A percentile compares a stretch with the other conserved stretches of the same genome.
Evolutionary conservation across 352 stramenopile genomes (phyloP).

Genomic region (Hyaloperonospora brassicae): DNA sequence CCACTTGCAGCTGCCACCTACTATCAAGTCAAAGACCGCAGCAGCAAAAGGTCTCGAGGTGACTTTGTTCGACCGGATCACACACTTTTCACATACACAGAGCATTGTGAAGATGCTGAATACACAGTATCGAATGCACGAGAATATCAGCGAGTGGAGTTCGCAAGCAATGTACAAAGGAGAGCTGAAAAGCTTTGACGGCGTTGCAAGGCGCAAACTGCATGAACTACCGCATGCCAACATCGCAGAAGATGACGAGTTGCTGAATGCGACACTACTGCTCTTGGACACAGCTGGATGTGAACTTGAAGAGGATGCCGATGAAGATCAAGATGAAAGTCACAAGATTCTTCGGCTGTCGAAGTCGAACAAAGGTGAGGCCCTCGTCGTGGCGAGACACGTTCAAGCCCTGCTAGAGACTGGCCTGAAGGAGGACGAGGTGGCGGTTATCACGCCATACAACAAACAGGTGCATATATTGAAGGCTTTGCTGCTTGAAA

Average conservation of each 20-base stretch:
- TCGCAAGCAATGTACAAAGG: slow-evolving; percentile 92
- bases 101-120: slow-evolving; percentile 89
- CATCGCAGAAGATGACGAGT: slow-evolving; percentile 45
- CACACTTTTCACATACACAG: slow-evolving; percentile 48
- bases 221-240: slow-evolving; percentile 63
- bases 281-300: slow-evolving; percentile 93
- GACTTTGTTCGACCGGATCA: slow-evolving; percentile 95
- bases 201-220: slow-evolving; percentile 76
- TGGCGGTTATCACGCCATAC: slow-evolving; percentile 98
- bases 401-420: slow-evolving; percentile 74
- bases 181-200: slow-evolving; percentile 57
- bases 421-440: slow-evolving; percentile 84
- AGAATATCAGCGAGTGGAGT: slow-evolving; percentile 92
- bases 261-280: slow-evolving; percentile 75
- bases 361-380: slow-evolving; percentile 80
- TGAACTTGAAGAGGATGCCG: slow-evolving; percentile 82
- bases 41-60: slow-evolving; percentile 74
- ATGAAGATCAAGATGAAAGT: slow-evolving; percentile 19
- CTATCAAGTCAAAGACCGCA: slow-evolving; percentile 88
- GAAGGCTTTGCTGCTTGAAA: slow-evolving; percentile 71
- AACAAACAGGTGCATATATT: slow-evolving; percentile 95
- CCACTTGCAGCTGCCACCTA: slow-evolving; percentile 95
- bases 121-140: slow-evolving; percentile 97
- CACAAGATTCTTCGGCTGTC: slow-evolving; percentile 33
- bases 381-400: slow-evolving; percentile 68